phyloP scores from a whole-genome alignment of 805 yeast species.

The Yamadazyma ubonensis region DNA sequence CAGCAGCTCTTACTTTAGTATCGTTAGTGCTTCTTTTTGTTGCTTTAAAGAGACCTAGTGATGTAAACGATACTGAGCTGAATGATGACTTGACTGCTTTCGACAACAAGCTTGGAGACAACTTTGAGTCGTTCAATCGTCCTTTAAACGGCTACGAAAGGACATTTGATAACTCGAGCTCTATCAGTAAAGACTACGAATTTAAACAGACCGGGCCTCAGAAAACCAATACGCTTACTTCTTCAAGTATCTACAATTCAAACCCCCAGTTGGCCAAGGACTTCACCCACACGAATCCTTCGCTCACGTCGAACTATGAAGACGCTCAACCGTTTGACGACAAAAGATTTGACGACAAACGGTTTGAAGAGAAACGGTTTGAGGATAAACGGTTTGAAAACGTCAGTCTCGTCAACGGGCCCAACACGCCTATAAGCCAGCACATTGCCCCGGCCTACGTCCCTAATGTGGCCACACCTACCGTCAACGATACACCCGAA shows the following conservation, averaged over 20 bases:
- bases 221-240: slow-evolving; percentile 12
- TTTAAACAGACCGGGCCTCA: slow-evolving; percentile 15
- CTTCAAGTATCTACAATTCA: slow-evolving; percentile 30
- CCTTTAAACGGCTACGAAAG: slow-evolving; percentile 12
- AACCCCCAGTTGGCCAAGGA: slow-evolving; percentile 34
- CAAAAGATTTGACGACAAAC: no score
- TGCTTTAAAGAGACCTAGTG: slow-evolving; percentile 26
- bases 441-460: slow-evolving; percentile 33
- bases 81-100: slow-evolving; percentile 18
- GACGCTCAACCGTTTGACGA: no score
- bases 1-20: slow-evolving; percentile 56
- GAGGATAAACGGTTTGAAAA: no score
- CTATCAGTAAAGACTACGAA: slow-evolving; percentile 27
- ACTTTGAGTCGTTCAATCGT: slow-evolving; percentile 17
- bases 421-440: slow-evolving; percentile 33
- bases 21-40: slow-evolving; percentile 49
- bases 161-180: slow-evolving; percentile 17
- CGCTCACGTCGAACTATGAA: no score
- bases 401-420: slow-evolving; percentile 30
- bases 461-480: slow-evolving; percentile 28
- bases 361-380: no score
- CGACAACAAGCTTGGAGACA: slow-evolving; percentile 21
- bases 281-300: no score
- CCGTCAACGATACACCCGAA: slow-evolving; percentile 20
- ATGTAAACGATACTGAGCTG: slow-evolving; percentile 14